Percentiles rank a stretch among this genome's conserved stretches.
Conservation (phyloP, 1,284 basidiomycete species). For the Sparassis latifolia region DNA sequence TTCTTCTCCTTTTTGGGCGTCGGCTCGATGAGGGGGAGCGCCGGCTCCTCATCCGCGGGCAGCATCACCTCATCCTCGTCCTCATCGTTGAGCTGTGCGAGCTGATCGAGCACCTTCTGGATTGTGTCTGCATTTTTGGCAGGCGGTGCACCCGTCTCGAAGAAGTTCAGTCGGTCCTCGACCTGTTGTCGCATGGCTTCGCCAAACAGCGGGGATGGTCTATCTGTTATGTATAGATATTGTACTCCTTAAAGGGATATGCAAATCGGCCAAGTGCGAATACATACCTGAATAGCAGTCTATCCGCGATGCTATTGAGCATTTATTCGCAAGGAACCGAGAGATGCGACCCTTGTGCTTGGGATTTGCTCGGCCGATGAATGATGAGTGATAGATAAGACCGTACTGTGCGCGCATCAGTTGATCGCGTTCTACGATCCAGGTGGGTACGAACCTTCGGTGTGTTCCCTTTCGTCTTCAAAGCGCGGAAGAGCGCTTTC, state of each 20-base stretch:
- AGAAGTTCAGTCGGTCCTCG: constrained; percentile 93
- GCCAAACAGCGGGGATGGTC: constrained; percentile 90
- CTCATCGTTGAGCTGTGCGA: constrained; percentile 67
- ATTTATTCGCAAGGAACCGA: constrained; percentile 98
- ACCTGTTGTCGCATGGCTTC: constrained; percentile 93
- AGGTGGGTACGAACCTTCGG: constrained; percentile 65
- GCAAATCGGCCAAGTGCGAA: constrained; percentile 1
- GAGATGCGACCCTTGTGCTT: constrained; percentile 99
- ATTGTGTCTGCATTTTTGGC: constrained; percentile 87
- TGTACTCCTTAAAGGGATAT: background rate
- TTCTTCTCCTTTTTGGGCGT: constrained; percentile 49
- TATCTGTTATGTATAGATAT: constrained; percentile 39
- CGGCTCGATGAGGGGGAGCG: constrained; percentile 48
- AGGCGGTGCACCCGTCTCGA: constrained; percentile 83
- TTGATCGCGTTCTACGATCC: background rate
- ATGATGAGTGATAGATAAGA: constrained; percentile 89
- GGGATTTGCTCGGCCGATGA: constrained; percentile 91
- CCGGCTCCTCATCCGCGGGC: constrained; percentile 44
- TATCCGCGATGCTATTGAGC: constrained; percentile 95
- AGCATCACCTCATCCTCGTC: constrained; percentile 55
- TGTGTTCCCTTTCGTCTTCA: constrained; percentile 99
- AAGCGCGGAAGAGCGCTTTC: constrained; percentile 94
- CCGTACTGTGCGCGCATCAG: constrained; percentile 59
- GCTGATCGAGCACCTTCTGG: constrained; percentile 78
- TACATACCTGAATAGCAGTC: constrained; percentile 87